phyloP scores from a whole-genome alignment of 2,329 filamentous ascomycete species.

The Fusarium annulatum region DNA sequence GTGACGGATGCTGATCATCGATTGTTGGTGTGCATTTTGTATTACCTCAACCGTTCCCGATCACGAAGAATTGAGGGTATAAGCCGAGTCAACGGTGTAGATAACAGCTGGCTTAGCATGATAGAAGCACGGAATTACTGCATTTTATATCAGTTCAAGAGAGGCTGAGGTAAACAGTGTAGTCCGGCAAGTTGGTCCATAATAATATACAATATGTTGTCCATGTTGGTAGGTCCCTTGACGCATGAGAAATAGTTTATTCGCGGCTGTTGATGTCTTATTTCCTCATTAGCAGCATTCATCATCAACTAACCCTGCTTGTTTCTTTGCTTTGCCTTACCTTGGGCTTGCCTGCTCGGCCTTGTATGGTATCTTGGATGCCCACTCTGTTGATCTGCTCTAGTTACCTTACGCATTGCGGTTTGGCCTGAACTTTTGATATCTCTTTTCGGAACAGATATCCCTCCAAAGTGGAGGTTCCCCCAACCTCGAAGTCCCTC shows the following conservation, averaged over 20 bases:
- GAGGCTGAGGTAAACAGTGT: neutral
- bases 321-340: neutral
- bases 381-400: constrained; percentile 23
- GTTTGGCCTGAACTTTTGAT: constrained; percentile 19
- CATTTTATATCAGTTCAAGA: neutral
- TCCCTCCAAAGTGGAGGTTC: constrained; percentile 34
- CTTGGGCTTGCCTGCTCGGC: neutral
- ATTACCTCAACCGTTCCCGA: constrained; percentile 6
- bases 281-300: constrained; percentile 3
- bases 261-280: neutral
- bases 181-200: neutral
- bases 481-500: constrained; percentile 8
- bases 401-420: constrained; percentile 4
- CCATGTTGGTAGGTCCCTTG: constrained; percentile 9
- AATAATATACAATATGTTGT: neutral
- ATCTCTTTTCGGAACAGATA: constrained; percentile 35
- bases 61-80: neutral
- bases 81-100: neutral
- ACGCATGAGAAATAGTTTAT: constrained; percentile 5
- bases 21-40: constrained; percentile 15
- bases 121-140: neutral
- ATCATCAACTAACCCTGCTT: constrained; percentile 20
- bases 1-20: constrained; percentile 16
- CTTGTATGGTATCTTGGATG: neutral
- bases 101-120: neutral